Percentiles rank a stretch among this genome's conserved stretches.
Conservation (phyloP, 345 rosid species). For the Arabidopsis arenosa region DNA sequence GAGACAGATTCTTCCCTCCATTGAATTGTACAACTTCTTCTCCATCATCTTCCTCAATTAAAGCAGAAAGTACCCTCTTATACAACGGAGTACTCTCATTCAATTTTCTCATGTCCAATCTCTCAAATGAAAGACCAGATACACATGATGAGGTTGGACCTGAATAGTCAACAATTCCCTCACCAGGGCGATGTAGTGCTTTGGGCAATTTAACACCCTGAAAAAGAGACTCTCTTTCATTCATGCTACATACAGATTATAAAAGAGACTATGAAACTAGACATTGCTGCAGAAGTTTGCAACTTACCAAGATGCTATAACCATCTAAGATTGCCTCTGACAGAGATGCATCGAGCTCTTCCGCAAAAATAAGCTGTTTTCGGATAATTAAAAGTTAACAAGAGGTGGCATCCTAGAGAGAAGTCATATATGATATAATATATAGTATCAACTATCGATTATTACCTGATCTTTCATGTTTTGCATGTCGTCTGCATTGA, state of each 20-base stretch:
- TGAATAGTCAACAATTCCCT: conserved; percentile 48
- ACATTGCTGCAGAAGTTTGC: conserved; percentile 24
- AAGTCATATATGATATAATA: conserved; percentile 11
- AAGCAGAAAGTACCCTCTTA: conserved; percentile 88
- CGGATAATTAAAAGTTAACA: conserved; percentile 28
- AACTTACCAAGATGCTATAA: conserved; percentile 60
- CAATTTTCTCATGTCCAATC: conserved; percentile 57
- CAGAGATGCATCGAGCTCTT: conserved; percentile 74
- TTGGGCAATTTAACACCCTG: conserved; percentile 60
- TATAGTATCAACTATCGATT: conserved; percentile 9
- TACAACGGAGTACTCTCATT: conserved; percentile 74
- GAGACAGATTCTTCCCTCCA: conserved; percentile 76
- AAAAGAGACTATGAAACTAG: conserved; percentile 17
- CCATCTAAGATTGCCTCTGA: conserved; percentile 61
- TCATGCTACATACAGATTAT: conserved; percentile 16
- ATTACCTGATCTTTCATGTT: conserved; percentile 84
- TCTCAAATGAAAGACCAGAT: conserved; percentile 54
- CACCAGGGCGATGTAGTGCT: conserved; percentile 49
- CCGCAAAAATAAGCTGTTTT: conserved; percentile 67
- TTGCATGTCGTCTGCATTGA: conserved; percentile 65
- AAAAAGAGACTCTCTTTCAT: conserved; percentile 21
- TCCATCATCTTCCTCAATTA: conserved; percentile 90
- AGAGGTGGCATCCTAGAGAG: conserved; percentile 26
- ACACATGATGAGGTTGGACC: conserved; percentile 51
- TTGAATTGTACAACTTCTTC: conserved; percentile 67